phyloP scores from a whole-genome alignment of 257 asterid genomes.

The Scutellaria baicalensis region DNA sequence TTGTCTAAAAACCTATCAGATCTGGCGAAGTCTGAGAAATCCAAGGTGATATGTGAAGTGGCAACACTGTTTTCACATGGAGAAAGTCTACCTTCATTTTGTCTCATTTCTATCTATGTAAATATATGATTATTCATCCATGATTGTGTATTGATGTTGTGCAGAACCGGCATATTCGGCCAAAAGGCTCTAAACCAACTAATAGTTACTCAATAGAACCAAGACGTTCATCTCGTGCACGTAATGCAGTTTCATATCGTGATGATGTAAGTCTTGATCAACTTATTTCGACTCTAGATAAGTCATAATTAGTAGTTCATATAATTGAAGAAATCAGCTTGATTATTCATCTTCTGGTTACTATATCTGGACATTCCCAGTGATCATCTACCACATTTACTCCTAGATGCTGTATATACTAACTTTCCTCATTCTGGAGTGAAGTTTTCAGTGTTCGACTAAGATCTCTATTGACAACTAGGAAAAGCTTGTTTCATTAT shows the following conservation, averaged over 20 bases:
- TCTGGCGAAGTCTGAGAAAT: conserved; percentile 44
- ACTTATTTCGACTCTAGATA: not conserved
- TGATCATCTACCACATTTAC: not conserved
- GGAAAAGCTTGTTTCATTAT: not conserved
- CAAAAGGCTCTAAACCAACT: conserved; percentile 16
- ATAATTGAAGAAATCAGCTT: not conserved
- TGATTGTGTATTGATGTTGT: not conserved
- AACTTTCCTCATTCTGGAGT: not conserved
- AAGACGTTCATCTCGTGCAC: conserved; percentile 78
- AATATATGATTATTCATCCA: not conserved
- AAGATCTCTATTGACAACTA: not conserved
- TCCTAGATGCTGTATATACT: not conserved
- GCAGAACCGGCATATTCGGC: conserved; percentile 33
- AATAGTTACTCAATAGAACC: conserved; percentile 44
- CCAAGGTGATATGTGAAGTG: conserved; percentile 36
- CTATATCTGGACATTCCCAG: not conserved
- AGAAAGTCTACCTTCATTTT: not conserved
- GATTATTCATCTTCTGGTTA: not conserved
- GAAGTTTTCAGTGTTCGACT: not conserved
- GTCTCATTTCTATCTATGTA: not conserved
- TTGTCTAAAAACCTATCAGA: conserved; percentile 52
- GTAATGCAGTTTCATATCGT: conserved; percentile 60
- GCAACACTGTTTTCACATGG: conserved; percentile 3
- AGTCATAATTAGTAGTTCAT: not conserved
- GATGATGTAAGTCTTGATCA: conserved; percentile 60